phyloP scores from a whole-genome alignment of 2,329 filamentous ascomycete species.

The Alternaria conjuncta region DNA sequence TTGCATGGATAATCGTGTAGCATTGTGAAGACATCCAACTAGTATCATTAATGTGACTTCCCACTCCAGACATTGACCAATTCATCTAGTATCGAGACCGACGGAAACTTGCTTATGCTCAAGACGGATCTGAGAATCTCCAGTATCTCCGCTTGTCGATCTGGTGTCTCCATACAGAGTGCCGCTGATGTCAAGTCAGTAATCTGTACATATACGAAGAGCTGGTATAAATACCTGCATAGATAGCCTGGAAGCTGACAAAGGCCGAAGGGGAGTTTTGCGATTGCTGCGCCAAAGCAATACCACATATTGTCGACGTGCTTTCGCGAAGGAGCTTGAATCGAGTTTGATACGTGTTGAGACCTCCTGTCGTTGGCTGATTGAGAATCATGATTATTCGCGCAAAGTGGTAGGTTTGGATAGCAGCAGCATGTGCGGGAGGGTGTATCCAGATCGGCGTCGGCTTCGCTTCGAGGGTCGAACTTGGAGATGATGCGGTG shows the following conservation, averaged over 20 bases:
- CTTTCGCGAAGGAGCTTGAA: slow-evolving; percentile 55
- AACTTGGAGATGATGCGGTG: slow-evolving; percentile 12
- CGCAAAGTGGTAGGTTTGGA: slow-evolving; percentile 62
- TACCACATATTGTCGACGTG: slow-evolving; percentile 58
- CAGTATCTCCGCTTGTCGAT: slow-evolving; percentile 24
- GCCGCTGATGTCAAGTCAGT: slow-evolving; percentile 17
- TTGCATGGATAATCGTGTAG: not conserved
- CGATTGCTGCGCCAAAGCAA: slow-evolving; percentile 52
- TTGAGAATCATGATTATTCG: slow-evolving; percentile 61
- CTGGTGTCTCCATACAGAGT: slow-evolving; percentile 28
- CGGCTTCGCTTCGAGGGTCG: slow-evolving; percentile 6
- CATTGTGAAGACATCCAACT: not conserved
- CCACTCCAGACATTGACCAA: slow-evolving; percentile 34
- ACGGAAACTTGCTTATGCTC: slow-evolving; percentile 35
- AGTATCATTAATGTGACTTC: slow-evolving; percentile 36
- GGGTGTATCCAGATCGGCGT: slow-evolving; percentile 37
- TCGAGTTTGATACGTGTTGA: slow-evolving; percentile 55
- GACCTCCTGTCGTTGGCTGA: slow-evolving; percentile 58
- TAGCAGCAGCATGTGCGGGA: slow-evolving; percentile 49
- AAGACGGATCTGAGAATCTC: slow-evolving; percentile 22
- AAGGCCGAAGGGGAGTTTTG: slow-evolving; percentile 38
- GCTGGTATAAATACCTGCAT: slow-evolving; percentile 30
- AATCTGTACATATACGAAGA: not conserved
- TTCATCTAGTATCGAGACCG: slow-evolving; percentile 33
- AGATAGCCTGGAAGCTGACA: slow-evolving; percentile 38